Base-by-base conservation (phyloP, 805 yeast genomes). In the Yarrowia sp. region DNA sequence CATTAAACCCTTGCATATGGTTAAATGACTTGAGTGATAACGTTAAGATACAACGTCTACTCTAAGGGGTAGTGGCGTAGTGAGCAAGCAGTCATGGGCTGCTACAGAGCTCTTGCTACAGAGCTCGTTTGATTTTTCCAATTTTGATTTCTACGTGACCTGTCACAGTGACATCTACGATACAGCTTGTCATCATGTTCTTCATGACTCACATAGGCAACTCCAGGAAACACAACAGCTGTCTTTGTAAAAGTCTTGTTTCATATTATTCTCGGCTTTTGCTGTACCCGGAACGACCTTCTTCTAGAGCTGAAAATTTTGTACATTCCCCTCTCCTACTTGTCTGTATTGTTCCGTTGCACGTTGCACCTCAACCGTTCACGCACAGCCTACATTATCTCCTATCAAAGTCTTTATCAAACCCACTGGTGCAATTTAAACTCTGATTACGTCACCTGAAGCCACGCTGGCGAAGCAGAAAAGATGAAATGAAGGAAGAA, bases 371-470 rank as follows among this genome's bases (percentile, higher is more conserved):
- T n/a, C n/a, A n/a, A n/a, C n/a, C n/a, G 28, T 22, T 22, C n/a
- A 48, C 43, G 58, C 58, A 51, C 58, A 36, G 58, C 58, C 58
- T 51, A 51, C 58, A 51, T 51, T 51, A 51, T 51, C 58, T 51
- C 43, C 58, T 51, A 51, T 51, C 58, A 51, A 28, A 36, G 58
- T 51, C 58, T 51, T 51, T 51, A 51, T 51, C 58, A 51, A 36
- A 36, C 39, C 33, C 17, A 13, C 18, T 18, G 58, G 43, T 38
- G 58, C 22, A 9, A 22, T 36, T 51, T 51, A 51, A 28, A 36
- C 58, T 51, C 58, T 36, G 58, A 51, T 51, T 51, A 51, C 58
- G 58, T 51, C 58, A 51, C 58, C 57, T 36, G 43, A 38, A 51
- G 58, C 53, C 53, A 47, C 53, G 39, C 10, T 28, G 48, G 14